Conservation (phyloP, 208 protist genomes). For the Crithidia bombi region DNA sequence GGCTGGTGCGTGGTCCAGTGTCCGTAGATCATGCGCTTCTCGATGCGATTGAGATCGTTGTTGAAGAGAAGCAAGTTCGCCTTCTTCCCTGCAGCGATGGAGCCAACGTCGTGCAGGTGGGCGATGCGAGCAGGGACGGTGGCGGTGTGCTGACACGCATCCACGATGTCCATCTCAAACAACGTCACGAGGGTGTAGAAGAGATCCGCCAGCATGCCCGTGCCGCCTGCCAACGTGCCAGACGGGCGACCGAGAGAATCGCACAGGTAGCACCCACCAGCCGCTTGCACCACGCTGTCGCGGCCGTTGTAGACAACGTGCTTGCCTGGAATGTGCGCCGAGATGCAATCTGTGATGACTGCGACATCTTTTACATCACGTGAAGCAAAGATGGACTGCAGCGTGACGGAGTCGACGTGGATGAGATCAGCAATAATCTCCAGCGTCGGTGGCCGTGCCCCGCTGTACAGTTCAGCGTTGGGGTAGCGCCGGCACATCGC, state of each 20-base stretch:
- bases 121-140: slow-evolving; percentile 71
- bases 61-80: slow-evolving; percentile 73
- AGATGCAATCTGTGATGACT: slow-evolving; percentile 79
- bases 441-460: slow-evolving; percentile 55
- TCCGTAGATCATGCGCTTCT: slow-evolving; percentile 58
- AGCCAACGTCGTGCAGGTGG: slow-evolving; percentile 48
- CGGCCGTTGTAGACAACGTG: slow-evolving; percentile 68
- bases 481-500: slow-evolving; percentile 61
- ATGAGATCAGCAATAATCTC: slow-evolving; percentile 74
- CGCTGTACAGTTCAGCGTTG: slow-evolving; percentile 56
- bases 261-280: slow-evolving; percentile 65
- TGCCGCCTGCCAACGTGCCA: slow-evolving; percentile 62
- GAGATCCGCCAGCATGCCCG: slow-evolving; percentile 60
- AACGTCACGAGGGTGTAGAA: slow-evolving; percentile 69
- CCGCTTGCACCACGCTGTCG: slow-evolving; percentile 54
- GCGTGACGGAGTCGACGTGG: slow-evolving; percentile 58
- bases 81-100: slow-evolving; percentile 47
- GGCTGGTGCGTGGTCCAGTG: slow-evolving; percentile 46
- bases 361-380: slow-evolving; percentile 57
- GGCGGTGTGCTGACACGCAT: slow-evolving; percentile 57
- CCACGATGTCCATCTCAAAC: slow-evolving; percentile 56
- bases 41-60: slow-evolving; percentile 54
- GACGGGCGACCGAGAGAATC: slow-evolving; percentile 54
- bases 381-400: slow-evolving; percentile 54
- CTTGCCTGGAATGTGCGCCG: slow-evolving; percentile 56